Conservation (phyloP, 2,329 filamentous ascomycete genomes). For the Ophiostoma angusticollis region DNA sequence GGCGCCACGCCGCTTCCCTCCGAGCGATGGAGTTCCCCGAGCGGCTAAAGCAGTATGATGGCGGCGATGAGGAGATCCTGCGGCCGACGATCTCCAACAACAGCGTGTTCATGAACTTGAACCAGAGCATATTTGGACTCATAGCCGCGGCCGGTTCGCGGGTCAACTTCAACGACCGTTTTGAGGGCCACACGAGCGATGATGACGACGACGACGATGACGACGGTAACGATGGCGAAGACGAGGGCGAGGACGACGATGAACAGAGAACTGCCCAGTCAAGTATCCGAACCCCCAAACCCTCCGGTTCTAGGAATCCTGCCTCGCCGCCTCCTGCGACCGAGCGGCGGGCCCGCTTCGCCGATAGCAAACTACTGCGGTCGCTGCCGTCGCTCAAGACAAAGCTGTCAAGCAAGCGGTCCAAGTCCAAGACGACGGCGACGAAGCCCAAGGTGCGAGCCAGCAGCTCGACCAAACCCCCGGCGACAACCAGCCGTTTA, state of each 20-base stretch:
- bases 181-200: slow-evolving; percentile 68
- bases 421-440: slow-evolving; percentile 18
- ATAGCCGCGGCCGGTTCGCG: slow-evolving; percentile 78
- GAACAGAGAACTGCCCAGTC: too few relatives aligned
- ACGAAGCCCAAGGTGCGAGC: slow-evolving; percentile 22
- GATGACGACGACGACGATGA: slow-evolving; percentile 45
- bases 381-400: slow-evolving; percentile 50
- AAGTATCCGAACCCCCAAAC: too few relatives aligned
- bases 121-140: slow-evolving; percentile 87
- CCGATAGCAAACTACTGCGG: slow-evolving; percentile 51
- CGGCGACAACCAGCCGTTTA: not conserved
- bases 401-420: slow-evolving; percentile 26
- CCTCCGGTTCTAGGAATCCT: too few relatives aligned
- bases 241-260: not conserved
- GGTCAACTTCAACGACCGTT: slow-evolving; percentile 68
- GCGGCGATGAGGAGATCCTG: slow-evolving; percentile 36
- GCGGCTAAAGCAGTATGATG: slow-evolving; percentile 36
- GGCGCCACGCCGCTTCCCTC: too few relatives aligned
- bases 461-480: too few relatives aligned
- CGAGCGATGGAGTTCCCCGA: slow-evolving; percentile 39
- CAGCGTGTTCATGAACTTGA: slow-evolving; percentile 59
- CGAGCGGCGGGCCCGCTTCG: slow-evolving; percentile 43
- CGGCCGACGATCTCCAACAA: slow-evolving; percentile 29
- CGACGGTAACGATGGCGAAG: slow-evolving; percentile 3
- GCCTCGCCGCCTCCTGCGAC: too few relatives aligned